phyloP scores from a whole-genome alignment of 371 early-diverging fungal genomes.

The Rhizopus delemar region DNA sequence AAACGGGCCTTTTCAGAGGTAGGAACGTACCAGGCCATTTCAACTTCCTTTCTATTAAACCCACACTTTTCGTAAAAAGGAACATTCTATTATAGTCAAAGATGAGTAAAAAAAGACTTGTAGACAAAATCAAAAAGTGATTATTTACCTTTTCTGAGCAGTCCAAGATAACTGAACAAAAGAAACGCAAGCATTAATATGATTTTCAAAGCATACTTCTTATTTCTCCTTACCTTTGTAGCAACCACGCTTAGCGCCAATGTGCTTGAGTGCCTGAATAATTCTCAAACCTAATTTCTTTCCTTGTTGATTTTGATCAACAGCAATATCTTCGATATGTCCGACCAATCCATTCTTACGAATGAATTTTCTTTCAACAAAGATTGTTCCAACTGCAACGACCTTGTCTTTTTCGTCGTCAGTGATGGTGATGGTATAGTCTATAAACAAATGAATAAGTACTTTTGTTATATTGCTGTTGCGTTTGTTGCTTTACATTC shows the following conservation, averaged over 20 bases:
- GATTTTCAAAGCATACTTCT: not conserved
- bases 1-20: conserved; percentile 33
- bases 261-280: conserved; percentile 73
- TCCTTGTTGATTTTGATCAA: conserved; percentile 90
- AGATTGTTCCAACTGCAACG: conserved; percentile 92
- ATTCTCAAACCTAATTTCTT: conserved; percentile 78
- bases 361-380: conserved; percentile 96
- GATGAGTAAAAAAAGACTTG: not conserved
- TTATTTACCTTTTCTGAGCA: conserved; percentile 42
- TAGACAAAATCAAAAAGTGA: not conserved
- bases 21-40: conserved; percentile 60
- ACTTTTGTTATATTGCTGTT: too few species aligned
- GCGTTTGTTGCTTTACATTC: conserved; percentile 57
- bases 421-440: conserved; percentile 83
- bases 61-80: conserved; percentile 60
- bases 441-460: conserved; percentile 17
- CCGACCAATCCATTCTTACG: conserved; percentile 82
- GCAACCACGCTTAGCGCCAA: conserved; percentile 66
- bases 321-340: conserved; percentile 94
- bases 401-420: conserved; percentile 67
- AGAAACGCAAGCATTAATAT: not conserved
- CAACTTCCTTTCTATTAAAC: conserved; percentile 48
- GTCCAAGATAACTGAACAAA: conserved; percentile 45
- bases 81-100: conserved; percentile 30
- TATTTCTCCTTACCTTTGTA: conserved; percentile 54